These are phyloP conservation scores for Mycena albidolilacea DNA, from an alignment of 768 basidiomycete species.

Conservation along the genomic window DNA sequence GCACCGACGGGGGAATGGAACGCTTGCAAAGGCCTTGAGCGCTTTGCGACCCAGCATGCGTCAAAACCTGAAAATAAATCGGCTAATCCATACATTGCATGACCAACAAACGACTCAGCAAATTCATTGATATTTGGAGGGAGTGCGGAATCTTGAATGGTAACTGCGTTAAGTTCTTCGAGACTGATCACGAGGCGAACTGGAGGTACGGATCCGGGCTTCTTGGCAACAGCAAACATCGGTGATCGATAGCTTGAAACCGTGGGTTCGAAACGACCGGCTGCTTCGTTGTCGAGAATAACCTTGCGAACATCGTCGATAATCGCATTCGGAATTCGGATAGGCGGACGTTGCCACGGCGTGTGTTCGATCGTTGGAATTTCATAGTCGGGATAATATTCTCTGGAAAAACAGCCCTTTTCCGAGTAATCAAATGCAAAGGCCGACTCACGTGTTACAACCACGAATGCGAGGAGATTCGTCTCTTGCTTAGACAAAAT, in stretches of 20 bases:
- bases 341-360: conserved; percentile 43
- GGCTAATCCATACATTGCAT: no score
- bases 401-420: conserved; percentile 41
- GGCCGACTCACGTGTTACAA: conserved; percentile 32
- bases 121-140: no score
- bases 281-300: conserved; percentile 37
- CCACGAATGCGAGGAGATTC: conserved; percentile 36
- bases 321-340: conserved; percentile 42
- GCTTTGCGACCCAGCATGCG: no score
- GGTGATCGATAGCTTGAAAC: conserved; percentile 43
- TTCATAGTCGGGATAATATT: conserved; percentile 45
- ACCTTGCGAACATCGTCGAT: conserved; percentile 41
- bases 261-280: conserved; percentile 44
- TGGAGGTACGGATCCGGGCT: conserved; percentile 38
- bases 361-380: conserved; percentile 44
- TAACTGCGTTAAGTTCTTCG: conserved; percentile 51
- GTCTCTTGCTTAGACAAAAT: conserved; percentile 34
- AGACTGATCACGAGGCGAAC: conserved; percentile 51
- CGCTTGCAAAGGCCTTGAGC: no score
- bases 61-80: no score
- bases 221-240: conserved; percentile 47
- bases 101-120: no score
- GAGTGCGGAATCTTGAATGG: conserved; percentile 44
- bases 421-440: conserved; percentile 45
- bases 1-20: no score